Evolutionary conservation across 441 rosid species (phyloP).

Genomic region (Gossypium trilobum): DNA sequence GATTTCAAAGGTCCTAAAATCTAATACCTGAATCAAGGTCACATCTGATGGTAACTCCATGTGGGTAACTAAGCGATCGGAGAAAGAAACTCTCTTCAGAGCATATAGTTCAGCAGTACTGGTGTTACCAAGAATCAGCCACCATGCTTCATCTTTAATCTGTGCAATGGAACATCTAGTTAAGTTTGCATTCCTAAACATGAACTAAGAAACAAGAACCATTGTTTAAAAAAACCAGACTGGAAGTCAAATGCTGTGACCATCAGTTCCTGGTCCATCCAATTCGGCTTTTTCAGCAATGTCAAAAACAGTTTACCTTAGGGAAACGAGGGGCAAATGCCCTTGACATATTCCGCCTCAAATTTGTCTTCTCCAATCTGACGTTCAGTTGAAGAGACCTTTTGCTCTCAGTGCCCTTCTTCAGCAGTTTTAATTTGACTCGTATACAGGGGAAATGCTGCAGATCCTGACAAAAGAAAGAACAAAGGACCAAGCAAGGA

Average conservation of each 20-base stretch:
- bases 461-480: constrained; percentile 50
- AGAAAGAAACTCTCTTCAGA: constrained; percentile 78
- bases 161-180: constrained; percentile 19
- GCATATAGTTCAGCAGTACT: constrained; percentile 66
- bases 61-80: constrained; percentile 49
- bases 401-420: constrained; percentile 35
- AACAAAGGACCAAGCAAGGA: not conserved
- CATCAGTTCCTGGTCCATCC: not conserved
- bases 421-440: constrained; percentile 56
- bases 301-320: constrained; percentile 39
- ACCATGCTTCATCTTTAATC: constrained; percentile 97
- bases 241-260: not conserved
- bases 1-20: constrained; percentile 19
- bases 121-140: constrained; percentile 79
- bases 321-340: constrained; percentile 85
- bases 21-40: constrained; percentile 43
- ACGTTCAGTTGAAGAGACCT: constrained; percentile 40
- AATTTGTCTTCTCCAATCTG: constrained; percentile 62
- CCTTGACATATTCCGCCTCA: constrained; percentile 54
- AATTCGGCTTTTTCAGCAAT: not conserved
- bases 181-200: constrained; percentile 4
- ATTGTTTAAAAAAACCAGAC: not conserved
- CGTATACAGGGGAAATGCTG: constrained; percentile 63
- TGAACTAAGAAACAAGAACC: not conserved
- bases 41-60: constrained; percentile 54